Evolutionary conservation across 78 protist genomes (phyloP).

Genomic region (Dictyostelium discoideum): DNA sequence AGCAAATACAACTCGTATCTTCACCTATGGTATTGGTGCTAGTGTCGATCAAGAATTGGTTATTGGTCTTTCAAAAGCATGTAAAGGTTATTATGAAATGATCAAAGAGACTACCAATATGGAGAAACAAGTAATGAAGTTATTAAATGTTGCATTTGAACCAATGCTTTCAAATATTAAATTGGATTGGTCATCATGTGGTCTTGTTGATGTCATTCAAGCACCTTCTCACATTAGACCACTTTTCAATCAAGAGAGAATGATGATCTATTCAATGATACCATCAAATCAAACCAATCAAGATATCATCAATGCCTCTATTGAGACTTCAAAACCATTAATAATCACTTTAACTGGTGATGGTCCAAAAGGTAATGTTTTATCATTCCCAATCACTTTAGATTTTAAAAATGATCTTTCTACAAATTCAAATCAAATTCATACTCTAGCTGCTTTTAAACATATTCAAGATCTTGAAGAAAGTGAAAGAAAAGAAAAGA

Average conservation of each 20-base stretch:
- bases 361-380: slow-evolving; percentile 38
- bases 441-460: slow-evolving; percentile 26
- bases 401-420: not conserved
- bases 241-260: slow-evolving; percentile 22
- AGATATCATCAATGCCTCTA: not conserved
- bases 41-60: slow-evolving; percentile 84
- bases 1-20: slow-evolving; percentile 75
- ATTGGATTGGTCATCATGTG: slow-evolving; percentile 31
- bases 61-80: slow-evolving; percentile 86
- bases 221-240: slow-evolving; percentile 41
- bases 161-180: slow-evolving; percentile 47
- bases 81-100: slow-evolving; percentile 87
- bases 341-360: slow-evolving; percentile 12
- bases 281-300: not conserved
- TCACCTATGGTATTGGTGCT: slow-evolving; percentile 91
- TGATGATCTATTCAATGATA: slow-evolving; percentile 43
- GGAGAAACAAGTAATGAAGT: slow-evolving; percentile 19
- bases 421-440: slow-evolving; percentile 11
- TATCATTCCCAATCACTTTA: not conserved
- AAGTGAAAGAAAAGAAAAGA: not conserved
- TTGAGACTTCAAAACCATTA: not conserved
- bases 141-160: slow-evolving; percentile 42
- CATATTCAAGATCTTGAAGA: slow-evolving; percentile 41
- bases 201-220: not conserved
- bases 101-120: slow-evolving; percentile 26